Evolutionary conservation across 1,139 yeast genomes (phyloP), one percentile per base, ranked within the genome.

Genomic region (Taiozyma sp.): DNA sequence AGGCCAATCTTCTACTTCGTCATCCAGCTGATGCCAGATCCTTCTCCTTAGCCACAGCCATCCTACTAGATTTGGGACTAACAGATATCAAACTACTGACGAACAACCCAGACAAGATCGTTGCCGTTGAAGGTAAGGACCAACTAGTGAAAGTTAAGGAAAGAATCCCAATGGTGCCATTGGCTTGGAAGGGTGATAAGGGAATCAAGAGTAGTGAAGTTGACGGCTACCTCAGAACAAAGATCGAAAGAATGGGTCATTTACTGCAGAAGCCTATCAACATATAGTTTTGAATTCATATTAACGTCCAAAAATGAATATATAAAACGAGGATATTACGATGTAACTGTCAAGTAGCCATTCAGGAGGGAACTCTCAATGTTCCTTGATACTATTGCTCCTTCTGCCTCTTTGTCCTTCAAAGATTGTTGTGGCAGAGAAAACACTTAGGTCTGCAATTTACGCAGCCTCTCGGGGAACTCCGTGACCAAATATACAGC

Each of bases 11-110:
- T 56, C 69, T 95, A 72, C 77, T 95, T 58, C 81, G 96, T 61
- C 99, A 95, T 65, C 99, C 99, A 4, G 98, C 97, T 0, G 99
- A 95, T 68, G 96, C 89, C 16, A 80, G 99, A 60, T 85, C 91
- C 49, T 95, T 93, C 65, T 84, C 95, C 1, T 74, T 95, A 55
- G 99, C 99, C 6, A 93, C 97, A 6, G 95, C 98, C 6, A 95
- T 95, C 44, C 72, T 95, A 51, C 66, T 84, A 48, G 99, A 95
- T 68, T 74, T 95, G 59, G 96, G 93, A 13, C 77, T 88, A 54
- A 68, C 71, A 21, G 79, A 85, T 51, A 84, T 95, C 57, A 81
- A 87, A 58, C 74, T 95, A 49, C 73, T 95, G 65, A 95, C 99
- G 3, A 95, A 95, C 64, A 95, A 95, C 65, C 99, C 99, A 2